Evolutionary conservation across 129 eudicot species (phyloP), one percentile per base, ranked within the genome.

Genomic region (Ambrosia trifida): DNA sequence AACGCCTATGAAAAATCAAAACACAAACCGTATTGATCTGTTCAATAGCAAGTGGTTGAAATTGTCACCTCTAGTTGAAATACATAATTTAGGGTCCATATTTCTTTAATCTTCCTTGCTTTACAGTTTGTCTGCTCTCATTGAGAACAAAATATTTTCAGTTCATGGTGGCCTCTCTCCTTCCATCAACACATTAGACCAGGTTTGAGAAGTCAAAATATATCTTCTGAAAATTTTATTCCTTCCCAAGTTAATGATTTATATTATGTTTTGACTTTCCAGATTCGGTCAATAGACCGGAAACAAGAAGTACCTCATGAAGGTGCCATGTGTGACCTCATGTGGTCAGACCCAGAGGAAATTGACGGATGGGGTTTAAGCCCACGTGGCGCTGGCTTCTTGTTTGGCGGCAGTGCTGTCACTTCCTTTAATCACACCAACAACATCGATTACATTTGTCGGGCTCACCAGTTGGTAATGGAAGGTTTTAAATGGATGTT

Each of bases 401-500:
- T 92, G 67, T 89, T 92, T 84, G 95, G 98, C 67, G 91, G 95
- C 54, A 83, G 88, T 68, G 89, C 89, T 18, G 98, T 92, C 24
- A 77, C 88, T 33, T 3, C 85, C 18, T 92, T 92, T 72, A 92
- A 92, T 64, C 98, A 89, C 66, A 53, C 91, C 19, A 92, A 92
- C 64, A 87, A 83, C 65, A 83, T 89, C n/a, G 98, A 89, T 78
- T 92, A 92, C 66, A 85, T 92, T 64, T 89, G 95, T 44, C 95
- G 98, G 28, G 98, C 98, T 40, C 96, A 92, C 82, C 96, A 92
- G 78, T 79, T 92, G 73, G 98, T 92, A 56, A 92, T 92, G 98
- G 98, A 92, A 65, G 98, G 98, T 44, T 92, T 79, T 78, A 89
- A 92, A 82, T 92, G 98, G 98, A 92, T 92, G 98, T 92, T 92